Conservation (phyloP, 2,329 filamentous ascomycete species). For the Fusarium verticillioides region DNA sequence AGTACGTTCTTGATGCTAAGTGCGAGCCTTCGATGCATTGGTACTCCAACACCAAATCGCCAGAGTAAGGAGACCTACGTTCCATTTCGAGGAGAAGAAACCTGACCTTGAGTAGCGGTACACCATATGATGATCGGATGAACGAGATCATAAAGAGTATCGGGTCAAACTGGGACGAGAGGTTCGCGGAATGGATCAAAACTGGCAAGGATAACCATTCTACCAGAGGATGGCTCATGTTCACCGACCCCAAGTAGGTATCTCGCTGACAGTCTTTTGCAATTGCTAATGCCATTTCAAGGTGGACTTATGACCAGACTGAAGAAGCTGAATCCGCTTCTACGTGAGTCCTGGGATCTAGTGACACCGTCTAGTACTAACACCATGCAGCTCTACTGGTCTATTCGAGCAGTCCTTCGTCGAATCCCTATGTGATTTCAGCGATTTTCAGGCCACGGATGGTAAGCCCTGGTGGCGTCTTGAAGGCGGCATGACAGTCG, state of each 20-base stretch:
- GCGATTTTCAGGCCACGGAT: conserved; percentile 14
- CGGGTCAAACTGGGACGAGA: background rate
- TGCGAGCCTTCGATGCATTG: conserved; percentile 16
- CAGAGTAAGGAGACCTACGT: fast-evolving
- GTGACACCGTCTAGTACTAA: background rate
- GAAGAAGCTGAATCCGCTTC: background rate
- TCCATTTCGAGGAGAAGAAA: fast-evolving
- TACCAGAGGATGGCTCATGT: conserved; percentile 19
- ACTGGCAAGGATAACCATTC: conserved; percentile 10
- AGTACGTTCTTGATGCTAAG: background rate
- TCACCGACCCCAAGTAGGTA: background rate
- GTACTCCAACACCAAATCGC: background rate
- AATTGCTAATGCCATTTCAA: fast-evolving
- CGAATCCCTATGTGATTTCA: conserved; percentile 24
- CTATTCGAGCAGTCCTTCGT: conserved; percentile 24
- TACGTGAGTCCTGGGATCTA: background rate
- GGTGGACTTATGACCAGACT: conserved; percentile 5
- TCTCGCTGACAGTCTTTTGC: fast-evolving
- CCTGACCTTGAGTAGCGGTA: background rate
- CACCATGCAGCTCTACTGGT: conserved; percentile 4
- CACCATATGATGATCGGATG: background rate
- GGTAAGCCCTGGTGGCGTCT: conserved; percentile 14
- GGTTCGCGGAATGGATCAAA: background rate
- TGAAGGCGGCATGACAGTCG: conserved; percentile 26
- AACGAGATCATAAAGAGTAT: background rate